Evolutionary conservation across 768 basidiomycete species (phyloP).

Genomic region (Exsudoporus frostii): DNA sequence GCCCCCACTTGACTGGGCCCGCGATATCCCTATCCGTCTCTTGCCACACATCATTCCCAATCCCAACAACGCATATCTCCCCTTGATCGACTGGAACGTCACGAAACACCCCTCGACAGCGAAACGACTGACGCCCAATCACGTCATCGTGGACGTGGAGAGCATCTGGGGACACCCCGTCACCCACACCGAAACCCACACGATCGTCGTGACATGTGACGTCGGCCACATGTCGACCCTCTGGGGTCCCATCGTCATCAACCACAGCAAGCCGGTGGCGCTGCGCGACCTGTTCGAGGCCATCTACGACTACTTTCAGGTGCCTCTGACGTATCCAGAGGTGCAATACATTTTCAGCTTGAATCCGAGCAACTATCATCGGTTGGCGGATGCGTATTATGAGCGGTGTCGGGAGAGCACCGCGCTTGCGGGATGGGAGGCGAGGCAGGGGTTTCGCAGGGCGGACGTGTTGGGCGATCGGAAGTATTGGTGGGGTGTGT

Average conservation of each 20-base stretch:
- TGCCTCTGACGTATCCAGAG: constrained; percentile 35
- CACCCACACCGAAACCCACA: constrained; percentile 21
- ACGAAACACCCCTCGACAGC: constrained; percentile 32
- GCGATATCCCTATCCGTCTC: constrained; percentile 22
- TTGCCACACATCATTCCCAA: constrained; percentile 32
- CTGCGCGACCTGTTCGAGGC: constrained; percentile 46
- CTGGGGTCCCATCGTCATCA: constrained; percentile 51
- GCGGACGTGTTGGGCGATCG: constrained; percentile 49
- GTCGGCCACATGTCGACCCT: constrained; percentile 22
- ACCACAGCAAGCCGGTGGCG: constrained; percentile 34
- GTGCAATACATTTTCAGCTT: constrained; percentile 20
- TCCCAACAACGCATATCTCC: constrained; percentile 26
- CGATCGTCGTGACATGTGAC: constrained; percentile 26
- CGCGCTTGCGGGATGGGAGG: constrained; percentile 40
- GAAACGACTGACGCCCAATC: constrained; percentile 29
- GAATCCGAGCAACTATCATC: constrained; percentile 17
- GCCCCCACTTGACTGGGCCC: constrained; percentile 26
- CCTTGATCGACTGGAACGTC: constrained; percentile 37
- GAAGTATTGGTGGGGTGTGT: constrained; percentile 44
- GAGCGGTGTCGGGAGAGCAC: constrained; percentile 38
- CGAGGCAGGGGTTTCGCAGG: constrained; percentile 41
- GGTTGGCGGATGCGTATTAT: constrained; percentile 27
- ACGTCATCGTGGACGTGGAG: constrained; percentile 21
- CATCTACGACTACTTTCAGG: constrained; percentile 48
- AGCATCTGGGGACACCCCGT: constrained; percentile 15